Evolutionary conservation across 176 grass and related monocot genomes (phyloP), one percentile per base, ranked within the genome.

Genomic region (Eragrostis curvula): DNA sequence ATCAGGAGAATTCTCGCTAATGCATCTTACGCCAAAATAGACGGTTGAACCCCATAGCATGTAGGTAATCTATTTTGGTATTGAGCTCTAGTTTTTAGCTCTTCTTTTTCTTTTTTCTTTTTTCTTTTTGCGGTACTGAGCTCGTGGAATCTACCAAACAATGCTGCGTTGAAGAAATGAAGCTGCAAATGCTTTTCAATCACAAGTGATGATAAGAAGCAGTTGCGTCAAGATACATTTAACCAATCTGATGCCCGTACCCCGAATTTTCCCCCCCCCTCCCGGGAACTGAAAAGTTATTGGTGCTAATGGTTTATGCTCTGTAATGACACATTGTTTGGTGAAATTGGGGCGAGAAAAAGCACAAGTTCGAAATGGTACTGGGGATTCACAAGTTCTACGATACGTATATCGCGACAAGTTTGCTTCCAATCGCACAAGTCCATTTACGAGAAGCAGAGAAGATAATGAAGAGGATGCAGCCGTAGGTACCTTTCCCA

Each of bases 401-500:
- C 12, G 13, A 28, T 42, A 44, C 3, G 8, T 15, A 3, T 18
- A 6, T 36, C 10, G 14, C 14, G 6, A 11, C 45, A 5, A 30
- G 24, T 48, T 64, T 46, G 40, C 40, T 67, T 24, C 3, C 5
- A 32, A 50, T 27, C 8, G 13, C 48, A 6, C 46, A 18, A 12
- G 15, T n/a, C 39, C 51, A 45, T 17, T 18, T 7, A 10, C 51
- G 24, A 46, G 5, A 58, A 59, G 8, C 49, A 69, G 39, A 40
- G 17, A 40, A 28, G 79, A 40, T 43, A 20, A 58, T 52, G 9
- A n/a, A 15, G 14, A 53, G n/a, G n/a, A 49, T 14, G 80, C 27
- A 27, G 28, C 44, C 45, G 8, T 63, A n/a, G 46, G 36, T 59
- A 85, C 88, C 78, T 85, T 81, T 85, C 12, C 83, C 83, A 30